Conservation (phyloP, 345 rosid species). For the Eutrema japonicum region DNA sequence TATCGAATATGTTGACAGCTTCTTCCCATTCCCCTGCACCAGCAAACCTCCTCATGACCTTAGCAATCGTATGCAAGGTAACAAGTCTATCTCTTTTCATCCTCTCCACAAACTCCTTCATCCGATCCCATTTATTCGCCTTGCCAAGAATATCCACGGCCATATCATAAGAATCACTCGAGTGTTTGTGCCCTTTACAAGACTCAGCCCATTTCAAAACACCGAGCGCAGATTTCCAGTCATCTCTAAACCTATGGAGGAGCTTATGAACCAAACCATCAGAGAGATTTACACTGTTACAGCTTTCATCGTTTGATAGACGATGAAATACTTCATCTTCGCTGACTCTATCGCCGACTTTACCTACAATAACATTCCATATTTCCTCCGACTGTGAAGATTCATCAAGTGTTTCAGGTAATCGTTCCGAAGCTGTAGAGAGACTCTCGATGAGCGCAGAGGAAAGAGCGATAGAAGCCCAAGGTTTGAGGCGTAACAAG, state of each 20-base stretch:
- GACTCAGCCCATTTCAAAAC: slow-evolving; percentile 73
- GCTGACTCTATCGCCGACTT: slow-evolving; percentile 46
- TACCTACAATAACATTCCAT: slow-evolving; percentile 42
- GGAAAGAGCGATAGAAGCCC: slow-evolving; percentile 29
- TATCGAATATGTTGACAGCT: slow-evolving; percentile 70
- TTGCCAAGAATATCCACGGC: slow-evolving; percentile 81
- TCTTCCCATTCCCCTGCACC: slow-evolving; percentile 91
- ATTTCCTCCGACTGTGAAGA: slow-evolving; percentile 28
- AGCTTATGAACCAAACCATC: slow-evolving; percentile 53
- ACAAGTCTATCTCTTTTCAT: slow-evolving; percentile 54
- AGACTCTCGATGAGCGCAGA: slow-evolving; percentile 30
- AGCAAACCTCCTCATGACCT: slow-evolving; percentile 76
- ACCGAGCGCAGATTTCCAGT: slow-evolving; percentile 82
- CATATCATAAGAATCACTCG: slow-evolving; percentile 51
- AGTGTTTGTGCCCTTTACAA: slow-evolving; percentile 50
- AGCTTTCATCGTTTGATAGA: slow-evolving; percentile 48
- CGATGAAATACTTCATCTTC: slow-evolving; percentile 56
- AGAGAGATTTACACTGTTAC: slow-evolving; percentile 51
- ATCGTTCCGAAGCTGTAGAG: slow-evolving; percentile 30
- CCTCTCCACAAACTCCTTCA: slow-evolving; percentile 64
- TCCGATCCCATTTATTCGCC: slow-evolving; percentile 64
- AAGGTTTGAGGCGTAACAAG: slow-evolving; percentile 27
- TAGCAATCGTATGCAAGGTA: slow-evolving; percentile 58
- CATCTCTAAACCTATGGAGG: slow-evolving; percentile 69
- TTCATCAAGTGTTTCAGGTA: slow-evolving; percentile 31